These are phyloP conservation scores for Talaromyces sp. DNA, from an alignment of 2,329 filamentous ascomycete genomes.

Conservation along the genomic window DNA sequence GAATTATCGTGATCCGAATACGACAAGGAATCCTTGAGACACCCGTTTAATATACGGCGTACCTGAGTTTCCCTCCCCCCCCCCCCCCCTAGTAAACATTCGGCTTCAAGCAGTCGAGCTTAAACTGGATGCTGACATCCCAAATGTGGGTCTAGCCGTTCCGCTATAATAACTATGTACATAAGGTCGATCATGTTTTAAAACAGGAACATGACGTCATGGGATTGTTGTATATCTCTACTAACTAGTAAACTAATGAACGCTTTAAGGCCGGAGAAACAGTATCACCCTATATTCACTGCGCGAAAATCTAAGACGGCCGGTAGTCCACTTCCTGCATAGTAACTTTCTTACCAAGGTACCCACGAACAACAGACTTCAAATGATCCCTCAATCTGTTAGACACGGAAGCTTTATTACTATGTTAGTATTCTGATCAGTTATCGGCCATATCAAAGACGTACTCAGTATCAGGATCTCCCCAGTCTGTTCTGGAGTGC, in stretches of 20 bases:
- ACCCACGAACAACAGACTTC: neutral
- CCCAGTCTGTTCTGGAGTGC: conserved; percentile 21
- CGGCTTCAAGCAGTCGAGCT: no score
- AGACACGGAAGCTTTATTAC: conserved; percentile 1
- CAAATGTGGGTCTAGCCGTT: no score
- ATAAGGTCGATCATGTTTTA: neutral
- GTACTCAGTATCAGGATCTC: conserved; percentile 7
- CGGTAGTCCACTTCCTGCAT: neutral
- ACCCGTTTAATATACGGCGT: neutral
- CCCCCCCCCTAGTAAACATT: no score
- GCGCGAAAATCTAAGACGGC: neutral
- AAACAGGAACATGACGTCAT: neutral
- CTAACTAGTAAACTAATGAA: neutral
- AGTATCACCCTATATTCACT: neutral
- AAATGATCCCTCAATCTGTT: neutral
- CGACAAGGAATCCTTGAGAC: neutral
- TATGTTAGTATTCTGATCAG: neutral
- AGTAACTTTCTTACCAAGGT: neutral
- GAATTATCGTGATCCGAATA: neutral
- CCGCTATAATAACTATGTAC: neutral
- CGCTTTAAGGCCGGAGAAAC: neutral
- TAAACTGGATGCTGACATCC: no score
- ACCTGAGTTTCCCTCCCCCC: no score
- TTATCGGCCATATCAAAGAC: neutral
- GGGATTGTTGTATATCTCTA: neutral